Evolutionary conservation across 2,329 filamentous ascomycete genomes (phyloP).

Genomic region (Beauveria asiatica): DNA sequence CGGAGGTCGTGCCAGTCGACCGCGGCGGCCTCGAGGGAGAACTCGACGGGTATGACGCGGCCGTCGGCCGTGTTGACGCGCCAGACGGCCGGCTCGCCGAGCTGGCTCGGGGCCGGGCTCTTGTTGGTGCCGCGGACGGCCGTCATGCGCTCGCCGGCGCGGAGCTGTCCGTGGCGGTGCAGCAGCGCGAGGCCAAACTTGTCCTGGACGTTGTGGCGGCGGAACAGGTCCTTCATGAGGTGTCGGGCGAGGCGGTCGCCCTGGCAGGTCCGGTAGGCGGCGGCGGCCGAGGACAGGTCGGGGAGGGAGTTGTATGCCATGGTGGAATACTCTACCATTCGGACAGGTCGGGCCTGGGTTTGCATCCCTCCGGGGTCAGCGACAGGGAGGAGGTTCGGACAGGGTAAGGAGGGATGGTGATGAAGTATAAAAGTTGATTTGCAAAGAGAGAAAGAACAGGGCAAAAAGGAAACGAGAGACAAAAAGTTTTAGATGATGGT

Average conservation of each 20-base stretch:
- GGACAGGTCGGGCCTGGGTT: background rate
- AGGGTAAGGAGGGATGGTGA: no score
- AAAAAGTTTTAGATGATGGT: no score
- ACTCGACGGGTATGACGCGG: slow-evolving; percentile 8
- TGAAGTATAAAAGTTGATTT: no score
- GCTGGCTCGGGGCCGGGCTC: background rate
- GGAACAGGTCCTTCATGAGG: slow-evolving; percentile 4
- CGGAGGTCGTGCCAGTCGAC: background rate
- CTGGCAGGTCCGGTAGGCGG: background rate
- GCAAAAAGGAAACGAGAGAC: background rate
- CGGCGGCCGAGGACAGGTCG: background rate
- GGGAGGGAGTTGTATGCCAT: slow-evolving; percentile 2
- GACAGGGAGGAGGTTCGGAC: background rate
- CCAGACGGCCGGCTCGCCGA: slow-evolving; percentile 2
- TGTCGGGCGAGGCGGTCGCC: background rate
- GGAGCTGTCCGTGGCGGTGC: slow-evolving; percentile 1
- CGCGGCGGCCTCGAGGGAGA: background rate
- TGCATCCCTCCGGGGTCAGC: background rate
- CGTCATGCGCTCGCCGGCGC: slow-evolving; percentile 5
- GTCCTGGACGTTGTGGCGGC: background rate
- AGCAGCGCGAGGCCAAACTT: background rate
- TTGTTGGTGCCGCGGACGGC: background rate
- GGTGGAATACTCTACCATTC: background rate
- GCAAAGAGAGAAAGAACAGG: no score
- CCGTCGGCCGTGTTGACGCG: background rate